These are phyloP conservation scores for Suillus decipiens DNA, from an alignment of 768 basidiomycete genomes.

Conservation along the genomic window DNA sequence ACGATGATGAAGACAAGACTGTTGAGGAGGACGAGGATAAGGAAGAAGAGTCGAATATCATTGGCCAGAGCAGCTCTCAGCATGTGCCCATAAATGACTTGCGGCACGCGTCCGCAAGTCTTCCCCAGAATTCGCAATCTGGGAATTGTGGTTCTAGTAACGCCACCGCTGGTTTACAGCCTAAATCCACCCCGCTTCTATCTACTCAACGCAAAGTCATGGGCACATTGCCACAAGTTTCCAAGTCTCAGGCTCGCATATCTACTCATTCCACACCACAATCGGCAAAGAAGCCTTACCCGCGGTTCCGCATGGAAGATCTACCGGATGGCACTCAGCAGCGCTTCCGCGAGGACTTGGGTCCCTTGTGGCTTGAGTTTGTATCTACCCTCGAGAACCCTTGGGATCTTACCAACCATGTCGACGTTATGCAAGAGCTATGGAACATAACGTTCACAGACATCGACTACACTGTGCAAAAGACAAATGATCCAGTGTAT, in stretches of 20 bases:
- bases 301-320: background rate
- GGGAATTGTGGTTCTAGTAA: background rate
- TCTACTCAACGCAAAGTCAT: background rate
- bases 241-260: background rate
- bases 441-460: background rate
- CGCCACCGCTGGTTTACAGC: background rate
- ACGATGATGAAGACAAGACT: background rate
- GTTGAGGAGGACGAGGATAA: background rate
- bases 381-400: background rate
- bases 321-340: background rate
- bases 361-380: background rate
- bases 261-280: background rate
- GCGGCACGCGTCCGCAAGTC: background rate
- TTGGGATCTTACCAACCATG: background rate
- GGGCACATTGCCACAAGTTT: background rate
- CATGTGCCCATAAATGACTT: background rate
- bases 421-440: background rate
- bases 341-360: background rate
- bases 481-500: background rate
- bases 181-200: background rate
- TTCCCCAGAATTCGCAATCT: background rate
- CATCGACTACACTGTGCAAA: background rate
- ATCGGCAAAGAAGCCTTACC: background rate
- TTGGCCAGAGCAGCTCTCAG: background rate
- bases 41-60: background rate